phyloP scores from a whole-genome alignment of 139 green algal genomes.

The Choricystis sp. region DNA sequence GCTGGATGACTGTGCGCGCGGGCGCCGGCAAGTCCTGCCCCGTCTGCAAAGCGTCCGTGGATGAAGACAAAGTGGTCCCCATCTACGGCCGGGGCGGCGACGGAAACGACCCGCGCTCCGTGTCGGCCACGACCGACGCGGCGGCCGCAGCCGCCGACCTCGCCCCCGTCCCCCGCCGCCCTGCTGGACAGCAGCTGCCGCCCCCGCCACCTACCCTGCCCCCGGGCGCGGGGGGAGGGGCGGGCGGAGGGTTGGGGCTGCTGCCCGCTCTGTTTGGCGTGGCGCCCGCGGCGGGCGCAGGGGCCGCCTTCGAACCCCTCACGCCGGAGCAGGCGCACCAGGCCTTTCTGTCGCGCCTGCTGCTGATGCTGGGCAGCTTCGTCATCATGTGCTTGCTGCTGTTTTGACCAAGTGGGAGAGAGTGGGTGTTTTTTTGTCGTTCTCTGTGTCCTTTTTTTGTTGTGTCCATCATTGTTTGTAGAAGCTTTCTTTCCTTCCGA shows the following conservation, averaged over 20 bases:
- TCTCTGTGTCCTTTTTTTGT: too few relatives aligned
- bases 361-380: constrained; percentile 87
- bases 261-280: constrained; percentile 73
- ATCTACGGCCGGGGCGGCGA: constrained; percentile 64
- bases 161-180: constrained; percentile 17
- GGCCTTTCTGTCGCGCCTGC: constrained; percentile 44
- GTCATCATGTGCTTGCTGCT: constrained; percentile 87
- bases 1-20: constrained; percentile 73
- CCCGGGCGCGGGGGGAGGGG: constrained; percentile 5
- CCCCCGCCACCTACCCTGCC: constrained; percentile 11
- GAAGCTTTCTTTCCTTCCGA: too few relatives aligned
- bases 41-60: constrained; percentile 82
- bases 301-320: constrained; percentile 29
- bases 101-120: constrained; percentile 27
- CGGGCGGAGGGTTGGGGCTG: constrained; percentile 29
- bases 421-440: too few relatives aligned
- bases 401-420: too few relatives aligned
- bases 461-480: too few relatives aligned
- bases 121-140: not conserved
- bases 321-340: constrained; percentile 88
- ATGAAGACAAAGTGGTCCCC: constrained; percentile 63
- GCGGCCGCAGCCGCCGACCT: constrained; percentile 3
- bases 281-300: constrained; percentile 21
- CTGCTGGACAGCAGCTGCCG: constrained; percentile 27
- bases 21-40: constrained; percentile 49